phyloP scores from a whole-genome alignment of 371 early-diverging fungal species.

The Encephalitozoon cuniculi region DNA sequence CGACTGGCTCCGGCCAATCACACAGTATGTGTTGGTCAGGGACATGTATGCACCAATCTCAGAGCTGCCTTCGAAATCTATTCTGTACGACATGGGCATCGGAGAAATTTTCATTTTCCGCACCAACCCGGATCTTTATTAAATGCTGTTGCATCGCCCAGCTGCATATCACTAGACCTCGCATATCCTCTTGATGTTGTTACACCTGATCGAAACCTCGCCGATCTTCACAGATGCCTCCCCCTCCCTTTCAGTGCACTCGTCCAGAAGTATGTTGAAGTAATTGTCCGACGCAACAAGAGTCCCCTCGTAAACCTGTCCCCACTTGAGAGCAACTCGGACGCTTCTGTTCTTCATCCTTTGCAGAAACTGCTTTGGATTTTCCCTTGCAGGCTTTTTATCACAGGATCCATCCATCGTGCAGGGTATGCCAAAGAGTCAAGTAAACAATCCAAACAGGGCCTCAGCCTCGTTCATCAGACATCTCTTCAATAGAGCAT shows the following conservation, averaged over 20 bases:
- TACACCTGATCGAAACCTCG: conserved; percentile 41
- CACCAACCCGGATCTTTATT: too few relatives aligned
- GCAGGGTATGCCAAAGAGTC: not conserved
- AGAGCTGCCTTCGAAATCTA: conserved; percentile 85
- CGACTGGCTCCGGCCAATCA: conserved; percentile 93
- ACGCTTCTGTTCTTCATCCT: conserved; percentile 16
- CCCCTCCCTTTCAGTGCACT: conserved; percentile 21
- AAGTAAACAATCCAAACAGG: not conserved
- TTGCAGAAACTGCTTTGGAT: conserved; percentile 48
- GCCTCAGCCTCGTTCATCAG: not conserved
- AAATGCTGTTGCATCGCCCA: too few relatives aligned
- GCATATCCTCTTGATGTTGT: conserved; percentile 43
- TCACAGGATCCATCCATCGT: not conserved
- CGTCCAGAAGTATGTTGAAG: conserved; percentile 40
- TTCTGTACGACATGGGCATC: conserved; percentile 55
- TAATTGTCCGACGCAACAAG: conserved; percentile 35
- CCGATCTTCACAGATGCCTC: conserved; percentile 6
- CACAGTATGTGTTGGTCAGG: conserved; percentile 94
- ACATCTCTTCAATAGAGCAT: not conserved
- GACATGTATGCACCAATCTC: conserved; percentile 94
- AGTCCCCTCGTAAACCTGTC: conserved; percentile 34
- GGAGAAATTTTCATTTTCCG: conserved; percentile 2
- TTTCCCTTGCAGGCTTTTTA: conserved; percentile 10
- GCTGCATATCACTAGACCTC: too few relatives aligned
- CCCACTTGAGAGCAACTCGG: conserved; percentile 46